Evolutionary conservation across 2,329 filamentous ascomycete genomes (phyloP).

Genomic region (Beauveria pseudobassiana): DNA sequence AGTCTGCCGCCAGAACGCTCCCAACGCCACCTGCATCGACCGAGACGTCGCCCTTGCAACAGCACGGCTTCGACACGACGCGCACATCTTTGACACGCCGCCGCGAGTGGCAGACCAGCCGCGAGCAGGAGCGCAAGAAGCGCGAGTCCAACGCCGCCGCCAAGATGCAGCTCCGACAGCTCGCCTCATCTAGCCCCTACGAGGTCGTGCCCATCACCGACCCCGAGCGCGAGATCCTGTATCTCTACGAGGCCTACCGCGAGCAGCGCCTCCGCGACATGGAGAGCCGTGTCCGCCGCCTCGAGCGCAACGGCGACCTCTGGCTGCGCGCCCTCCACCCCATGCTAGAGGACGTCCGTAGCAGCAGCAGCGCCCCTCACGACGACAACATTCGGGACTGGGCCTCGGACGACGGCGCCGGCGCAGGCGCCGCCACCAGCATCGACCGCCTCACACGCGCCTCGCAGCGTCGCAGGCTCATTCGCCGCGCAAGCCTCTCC

Average conservation of each 20-base stretch:
- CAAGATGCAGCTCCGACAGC: conserved; percentile 16
- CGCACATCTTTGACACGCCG: conserved; percentile 25
- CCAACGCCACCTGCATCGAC: conserved; percentile 25
- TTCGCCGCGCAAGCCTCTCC: conserved; percentile 20
- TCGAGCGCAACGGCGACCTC: conserved; percentile 40
- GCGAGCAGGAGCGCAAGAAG: conserved; percentile 21
- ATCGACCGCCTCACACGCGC: conserved; percentile 10
- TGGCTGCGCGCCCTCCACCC: conserved; percentile 37
- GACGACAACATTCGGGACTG: conserved; percentile 19
- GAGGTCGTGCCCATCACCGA: conserved; percentile 12
- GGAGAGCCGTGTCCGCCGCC: conserved; percentile 36
- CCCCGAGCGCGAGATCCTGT: conserved; percentile 27
- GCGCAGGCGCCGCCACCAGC: not conserved
- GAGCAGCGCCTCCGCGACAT: conserved; percentile 39
- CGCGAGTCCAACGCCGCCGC: conserved; percentile 17
- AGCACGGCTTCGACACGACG: conserved; percentile 20
- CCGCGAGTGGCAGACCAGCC: conserved; percentile 26
- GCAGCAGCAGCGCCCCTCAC: conserved; percentile 8
- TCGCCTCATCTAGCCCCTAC: conserved; percentile 18
- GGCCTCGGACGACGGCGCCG: conserved; percentile 24
- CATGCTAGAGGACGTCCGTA: conserved; percentile 34
- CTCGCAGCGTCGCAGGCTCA: conserved; percentile 15
- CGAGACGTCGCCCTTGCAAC: conserved; percentile 21
- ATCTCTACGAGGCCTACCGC: conserved; percentile 33
- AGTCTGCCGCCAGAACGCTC: not conserved